Conservation (phyloP, 2,329 filamentous ascomycete genomes). For the Aureobasidium sp. region DNA sequence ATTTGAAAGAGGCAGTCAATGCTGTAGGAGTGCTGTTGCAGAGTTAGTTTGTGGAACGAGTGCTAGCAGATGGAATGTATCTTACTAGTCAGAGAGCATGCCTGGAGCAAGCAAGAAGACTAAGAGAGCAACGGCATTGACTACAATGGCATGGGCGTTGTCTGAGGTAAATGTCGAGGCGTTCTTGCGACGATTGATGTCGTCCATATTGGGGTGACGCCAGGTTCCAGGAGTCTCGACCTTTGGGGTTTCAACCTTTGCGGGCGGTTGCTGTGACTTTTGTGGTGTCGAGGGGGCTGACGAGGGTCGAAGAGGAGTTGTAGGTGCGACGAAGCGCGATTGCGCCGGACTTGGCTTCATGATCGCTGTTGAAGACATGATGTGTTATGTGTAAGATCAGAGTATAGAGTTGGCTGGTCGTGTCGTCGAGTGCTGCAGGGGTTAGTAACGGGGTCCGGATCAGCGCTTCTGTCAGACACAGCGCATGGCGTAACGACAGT, state of each 20-base stretch:
- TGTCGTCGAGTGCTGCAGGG: constrained; percentile 4
- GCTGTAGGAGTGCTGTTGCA: constrained; percentile 27
- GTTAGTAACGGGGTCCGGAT: neutral
- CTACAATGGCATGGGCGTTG: constrained; percentile 63
- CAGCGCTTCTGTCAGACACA: neutral
- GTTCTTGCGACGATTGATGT: constrained; percentile 76
- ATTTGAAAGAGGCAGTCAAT: constrained; percentile 1
- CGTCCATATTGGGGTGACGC: constrained; percentile 81
- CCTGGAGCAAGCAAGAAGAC: constrained; percentile 39
- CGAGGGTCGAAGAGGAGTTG: constrained; percentile 18
- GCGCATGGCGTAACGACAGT: neutral
- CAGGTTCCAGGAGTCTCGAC: constrained; percentile 57
- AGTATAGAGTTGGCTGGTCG: neutral
- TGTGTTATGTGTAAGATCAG: neutral
- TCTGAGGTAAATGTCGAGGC: constrained; percentile 70
- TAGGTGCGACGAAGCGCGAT: constrained; percentile 18
- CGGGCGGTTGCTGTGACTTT: constrained; percentile 1
- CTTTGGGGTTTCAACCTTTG: constrained; percentile 19
- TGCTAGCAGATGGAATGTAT: neutral
- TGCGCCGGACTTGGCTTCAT: constrained; percentile 9
- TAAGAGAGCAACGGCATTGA: constrained; percentile 56
- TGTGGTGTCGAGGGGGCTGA: constrained; percentile 1
- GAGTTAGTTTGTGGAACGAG: neutral
- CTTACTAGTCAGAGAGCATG: constrained; percentile 16
- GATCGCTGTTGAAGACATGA: constrained; percentile 24